These are phyloP conservation scores for Mycena indigotica DNA, from an alignment of 768 basidiomycete species.

Conservation along the genomic window DNA sequence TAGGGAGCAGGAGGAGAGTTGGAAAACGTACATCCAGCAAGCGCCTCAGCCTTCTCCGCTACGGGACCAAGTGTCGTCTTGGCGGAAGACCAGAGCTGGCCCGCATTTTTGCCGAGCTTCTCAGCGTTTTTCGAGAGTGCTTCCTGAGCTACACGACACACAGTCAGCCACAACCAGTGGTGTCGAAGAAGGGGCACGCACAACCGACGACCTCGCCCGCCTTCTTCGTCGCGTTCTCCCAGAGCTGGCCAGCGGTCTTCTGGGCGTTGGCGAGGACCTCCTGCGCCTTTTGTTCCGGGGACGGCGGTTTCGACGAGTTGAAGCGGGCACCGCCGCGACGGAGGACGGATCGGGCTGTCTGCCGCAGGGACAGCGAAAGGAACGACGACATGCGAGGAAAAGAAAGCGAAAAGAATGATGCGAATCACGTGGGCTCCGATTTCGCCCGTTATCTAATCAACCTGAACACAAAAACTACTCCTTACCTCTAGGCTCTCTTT, in stretches of 20 bases:
- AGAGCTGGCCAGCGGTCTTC: slow-evolving; percentile 55
- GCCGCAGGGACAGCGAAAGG: slow-evolving; percentile 22
- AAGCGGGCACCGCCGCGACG: slow-evolving; percentile 39
- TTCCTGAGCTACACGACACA: slow-evolving; percentile 9
- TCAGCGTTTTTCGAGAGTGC: slow-evolving; percentile 21
- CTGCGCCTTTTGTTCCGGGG: slow-evolving; percentile 70
- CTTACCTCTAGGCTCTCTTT: no score
- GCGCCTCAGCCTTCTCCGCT: slow-evolving; percentile 44
- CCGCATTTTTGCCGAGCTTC: slow-evolving; percentile 19
- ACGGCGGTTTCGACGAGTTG: slow-evolving; percentile 47
- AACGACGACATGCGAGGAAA: slow-evolving; percentile 21
- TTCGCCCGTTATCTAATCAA: neutral
- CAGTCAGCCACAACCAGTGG: neutral
- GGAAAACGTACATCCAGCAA: slow-evolving; percentile 48
- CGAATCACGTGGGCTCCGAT: neutral
- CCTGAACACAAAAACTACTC: no score
- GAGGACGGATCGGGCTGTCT: slow-evolving; percentile 31
- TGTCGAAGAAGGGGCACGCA: neutral
- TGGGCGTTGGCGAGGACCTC: slow-evolving; percentile 62
- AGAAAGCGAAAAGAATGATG: neutral
- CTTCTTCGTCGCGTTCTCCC: slow-evolving; percentile 52
- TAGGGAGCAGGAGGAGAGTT: no score
- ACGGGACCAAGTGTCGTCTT: slow-evolving; percentile 42
- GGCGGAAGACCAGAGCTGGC: slow-evolving; percentile 20
- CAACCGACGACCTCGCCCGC: slow-evolving; percentile 44